Conservation (phyloP, 768 basidiomycete species). For the Chalciporus chontae region DNA sequence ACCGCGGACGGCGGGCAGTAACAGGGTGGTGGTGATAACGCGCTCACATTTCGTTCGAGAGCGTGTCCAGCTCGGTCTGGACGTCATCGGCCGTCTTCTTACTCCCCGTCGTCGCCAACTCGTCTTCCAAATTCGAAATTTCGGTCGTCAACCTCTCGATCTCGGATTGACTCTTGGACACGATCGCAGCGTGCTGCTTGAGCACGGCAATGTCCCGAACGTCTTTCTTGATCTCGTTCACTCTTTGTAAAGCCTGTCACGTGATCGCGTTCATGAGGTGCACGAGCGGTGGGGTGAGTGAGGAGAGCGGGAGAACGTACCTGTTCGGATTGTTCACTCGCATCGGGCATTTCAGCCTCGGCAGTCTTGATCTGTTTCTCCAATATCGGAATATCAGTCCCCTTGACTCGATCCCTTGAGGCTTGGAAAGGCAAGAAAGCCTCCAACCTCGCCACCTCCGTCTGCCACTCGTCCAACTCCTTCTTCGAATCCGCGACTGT, state of each 20-base stretch:
- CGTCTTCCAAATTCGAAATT: constrained; percentile 58
- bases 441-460: constrained; percentile 54
- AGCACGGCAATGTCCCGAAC: constrained; percentile 57
- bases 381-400: constrained; percentile 61
- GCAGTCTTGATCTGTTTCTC: constrained; percentile 58
- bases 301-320: constrained; percentile 34
- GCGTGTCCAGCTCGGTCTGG: constrained; percentile 65
- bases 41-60: constrained; percentile 64
- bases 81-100: constrained; percentile 84
- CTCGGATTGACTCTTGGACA: constrained; percentile 59
- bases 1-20: neutral
- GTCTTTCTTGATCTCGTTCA: constrained; percentile 54
- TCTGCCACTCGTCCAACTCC: constrained; percentile 56
- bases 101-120: constrained; percentile 69
- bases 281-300: neutral
- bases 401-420: constrained; percentile 50
- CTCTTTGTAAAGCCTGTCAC: constrained; percentile 47
- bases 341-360: constrained; percentile 51
- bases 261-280: neutral
- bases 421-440: constrained; percentile 54
- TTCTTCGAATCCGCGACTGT: constrained; percentile 26
- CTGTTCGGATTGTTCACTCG: constrained; percentile 56
- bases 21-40: neutral
- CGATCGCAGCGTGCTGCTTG: constrained; percentile 57
- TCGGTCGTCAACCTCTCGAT: constrained; percentile 59